Conservation (phyloP, 2,329 filamentous ascomycete species). For the Fusarium sp. region DNA sequence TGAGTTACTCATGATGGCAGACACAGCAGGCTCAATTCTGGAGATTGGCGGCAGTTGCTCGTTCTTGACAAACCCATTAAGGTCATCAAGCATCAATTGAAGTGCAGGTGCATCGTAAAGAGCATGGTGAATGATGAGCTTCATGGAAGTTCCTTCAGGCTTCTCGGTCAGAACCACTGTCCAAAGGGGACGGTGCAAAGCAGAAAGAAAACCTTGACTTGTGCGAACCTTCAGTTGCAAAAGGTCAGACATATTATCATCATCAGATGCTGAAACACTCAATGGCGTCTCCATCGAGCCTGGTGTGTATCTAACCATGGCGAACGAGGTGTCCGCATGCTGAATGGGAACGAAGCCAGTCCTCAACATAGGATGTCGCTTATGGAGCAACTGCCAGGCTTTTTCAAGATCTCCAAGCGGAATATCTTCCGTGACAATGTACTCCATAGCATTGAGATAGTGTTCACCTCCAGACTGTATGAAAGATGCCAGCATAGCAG, state of each 20-base stretch:
- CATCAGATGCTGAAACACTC: neutral
- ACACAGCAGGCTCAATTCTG: conserved; percentile 53
- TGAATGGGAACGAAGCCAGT: conserved; percentile 77
- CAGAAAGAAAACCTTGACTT: conserved; percentile 51
- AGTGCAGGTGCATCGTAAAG: conserved; percentile 87
- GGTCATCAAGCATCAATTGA: conserved; percentile 69
- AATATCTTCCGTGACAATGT: conserved; percentile 59
- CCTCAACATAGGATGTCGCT: conserved; percentile 76
- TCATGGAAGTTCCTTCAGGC: conserved; percentile 48
- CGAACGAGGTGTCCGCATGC: conserved; percentile 71
- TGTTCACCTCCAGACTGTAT: conserved; percentile 71
- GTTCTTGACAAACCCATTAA: conserved; percentile 54
- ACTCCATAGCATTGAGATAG: conserved; percentile 80
- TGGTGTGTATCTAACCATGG: conserved; percentile 74
- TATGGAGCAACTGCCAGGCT: conserved; percentile 70
- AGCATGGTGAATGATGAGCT: conserved; percentile 77
- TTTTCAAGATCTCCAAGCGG: conserved; percentile 56
- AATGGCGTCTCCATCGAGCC: conserved; percentile 26
- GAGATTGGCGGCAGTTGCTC: conserved; percentile 17
- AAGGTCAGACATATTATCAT: conserved; percentile 45
- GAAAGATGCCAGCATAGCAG: conserved; percentile 82
- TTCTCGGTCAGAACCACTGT: conserved; percentile 61
- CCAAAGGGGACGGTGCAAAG: conserved; percentile 72
- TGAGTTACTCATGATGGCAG: conserved; percentile 55
- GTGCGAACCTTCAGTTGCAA: conserved; percentile 54